A percentile compares a stretch with the other conserved stretches of the same genome.
Conservation (phyloP, 768 basidiomycete species). For the Termitomyces sp. region DNA sequence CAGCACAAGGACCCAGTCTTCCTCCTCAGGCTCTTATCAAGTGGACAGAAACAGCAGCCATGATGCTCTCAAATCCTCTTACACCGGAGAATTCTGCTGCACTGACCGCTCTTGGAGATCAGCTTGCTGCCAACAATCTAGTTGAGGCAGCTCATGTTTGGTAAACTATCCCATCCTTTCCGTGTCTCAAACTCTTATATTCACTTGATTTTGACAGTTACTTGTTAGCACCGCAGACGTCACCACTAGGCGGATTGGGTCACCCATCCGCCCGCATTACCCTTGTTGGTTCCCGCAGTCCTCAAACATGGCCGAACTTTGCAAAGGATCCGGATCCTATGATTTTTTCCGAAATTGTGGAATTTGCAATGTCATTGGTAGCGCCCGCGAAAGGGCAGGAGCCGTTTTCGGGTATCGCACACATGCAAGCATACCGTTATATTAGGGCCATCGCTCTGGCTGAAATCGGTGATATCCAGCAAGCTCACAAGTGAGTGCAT, state of each 20-base stretch:
- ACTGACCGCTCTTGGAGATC: conserved; percentile 81
- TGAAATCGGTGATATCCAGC: conserved; percentile 74
- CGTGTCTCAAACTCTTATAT: not conserved
- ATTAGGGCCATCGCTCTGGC: conserved; percentile 70
- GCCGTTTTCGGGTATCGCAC: conserved; percentile 71
- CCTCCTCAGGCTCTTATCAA: conserved; percentile 58
- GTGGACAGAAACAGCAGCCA: conserved; percentile 85
- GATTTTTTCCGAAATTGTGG: conserved; percentile 84
- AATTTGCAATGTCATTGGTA: conserved; percentile 84
- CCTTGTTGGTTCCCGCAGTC: conserved; percentile 67
- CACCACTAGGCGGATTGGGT: conserved; percentile 67
- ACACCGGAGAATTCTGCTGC: conserved; percentile 66
- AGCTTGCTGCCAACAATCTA: conserved; percentile 65
- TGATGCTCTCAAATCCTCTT: conserved; percentile 72
- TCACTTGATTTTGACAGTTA: conserved; percentile 46
- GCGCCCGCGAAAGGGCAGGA: conserved; percentile 81
- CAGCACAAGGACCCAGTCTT: conserved; percentile 39
- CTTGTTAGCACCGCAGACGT: conserved; percentile 78
- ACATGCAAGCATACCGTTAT: conserved; percentile 85
- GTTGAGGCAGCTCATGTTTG: conserved; percentile 88
- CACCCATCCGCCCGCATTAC: conserved; percentile 61
- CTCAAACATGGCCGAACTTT: conserved; percentile 43
- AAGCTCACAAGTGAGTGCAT: conserved; percentile 64
- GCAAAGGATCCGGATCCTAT: conserved; percentile 68
- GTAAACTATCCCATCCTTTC: conserved; percentile 39